phyloP scores from a whole-genome alignment of 139 green algal genomes.

The Pseudopediastrum boryanum region DNA sequence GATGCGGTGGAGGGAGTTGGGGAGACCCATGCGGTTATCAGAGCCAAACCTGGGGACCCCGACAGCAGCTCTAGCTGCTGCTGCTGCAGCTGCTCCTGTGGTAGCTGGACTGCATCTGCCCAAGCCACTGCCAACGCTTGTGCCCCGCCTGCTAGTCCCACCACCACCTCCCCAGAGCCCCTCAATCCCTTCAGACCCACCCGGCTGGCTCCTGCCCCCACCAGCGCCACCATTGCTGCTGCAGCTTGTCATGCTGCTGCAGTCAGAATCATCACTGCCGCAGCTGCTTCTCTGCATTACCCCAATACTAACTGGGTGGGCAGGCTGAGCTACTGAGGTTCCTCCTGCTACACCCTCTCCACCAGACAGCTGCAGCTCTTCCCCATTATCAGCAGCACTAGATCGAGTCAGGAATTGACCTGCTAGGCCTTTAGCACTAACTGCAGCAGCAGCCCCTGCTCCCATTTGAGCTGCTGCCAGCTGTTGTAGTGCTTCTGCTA shows the following conservation, averaged over 20 bases:
- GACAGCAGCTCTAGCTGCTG: background rate
- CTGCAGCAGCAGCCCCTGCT: background rate
- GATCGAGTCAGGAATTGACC: no score
- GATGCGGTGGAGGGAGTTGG: conserved; percentile 13
- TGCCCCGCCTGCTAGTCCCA: no score
- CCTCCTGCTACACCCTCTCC: conserved; percentile 14
- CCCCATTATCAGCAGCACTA: background rate
- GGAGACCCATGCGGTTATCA: conserved; percentile 26
- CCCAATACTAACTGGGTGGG: background rate
- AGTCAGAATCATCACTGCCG: no score
- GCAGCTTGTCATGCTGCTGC: background rate
- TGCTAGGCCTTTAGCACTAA: no score
- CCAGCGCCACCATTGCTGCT: conserved; percentile 14
- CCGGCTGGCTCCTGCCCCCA: no score
- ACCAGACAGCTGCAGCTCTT: background rate
- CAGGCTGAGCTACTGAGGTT: background rate
- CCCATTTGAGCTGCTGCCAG: background rate
- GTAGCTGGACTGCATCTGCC: background rate
- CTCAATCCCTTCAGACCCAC: no score
- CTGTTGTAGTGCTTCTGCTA: background rate
- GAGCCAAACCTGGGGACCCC: background rate
- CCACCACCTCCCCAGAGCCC: no score
- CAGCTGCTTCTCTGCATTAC: background rate
- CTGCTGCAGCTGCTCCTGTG: background rate
- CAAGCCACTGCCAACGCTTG: background rate